Conservation (phyloP, 176 grass and related monocot genomes). For the Cenchrus americanus region DNA sequence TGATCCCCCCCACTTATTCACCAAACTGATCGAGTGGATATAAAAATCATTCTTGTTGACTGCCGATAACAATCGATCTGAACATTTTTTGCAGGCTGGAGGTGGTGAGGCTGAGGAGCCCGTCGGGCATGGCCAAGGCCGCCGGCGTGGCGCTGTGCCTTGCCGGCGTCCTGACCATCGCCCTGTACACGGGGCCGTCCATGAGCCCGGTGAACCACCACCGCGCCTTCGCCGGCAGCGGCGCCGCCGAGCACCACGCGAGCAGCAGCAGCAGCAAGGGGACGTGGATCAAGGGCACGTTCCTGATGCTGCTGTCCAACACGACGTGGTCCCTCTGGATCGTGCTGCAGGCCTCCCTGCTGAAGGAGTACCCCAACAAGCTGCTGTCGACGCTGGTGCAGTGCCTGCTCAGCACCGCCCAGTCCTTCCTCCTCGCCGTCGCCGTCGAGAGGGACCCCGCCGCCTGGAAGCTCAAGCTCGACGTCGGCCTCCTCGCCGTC, state of each 20-base stretch:
- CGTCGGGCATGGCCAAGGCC: constrained; percentile 50
- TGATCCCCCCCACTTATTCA: too few relatives aligned
- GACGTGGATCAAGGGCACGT: constrained; percentile 66
- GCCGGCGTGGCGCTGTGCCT: constrained; percentile 55
- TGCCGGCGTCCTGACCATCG: constrained; percentile 56
- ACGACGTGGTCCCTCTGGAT: constrained; percentile 71
- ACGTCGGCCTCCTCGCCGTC: constrained; percentile 57
- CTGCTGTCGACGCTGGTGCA: constrained; percentile 58
- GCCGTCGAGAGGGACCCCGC: constrained; percentile 51
- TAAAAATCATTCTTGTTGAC: not conserved
- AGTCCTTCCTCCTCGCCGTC: constrained; percentile 60
- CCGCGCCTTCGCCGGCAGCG: constrained; percentile 17
- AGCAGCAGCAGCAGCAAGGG: not conserved
- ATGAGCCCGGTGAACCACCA: constrained; percentile 62
- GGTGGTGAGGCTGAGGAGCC: constrained; percentile 42
- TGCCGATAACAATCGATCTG: not conserved
- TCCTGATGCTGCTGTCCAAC: constrained; percentile 52
- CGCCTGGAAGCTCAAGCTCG: constrained; percentile 65
- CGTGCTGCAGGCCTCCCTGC: constrained; percentile 61
- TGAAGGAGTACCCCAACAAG: constrained; percentile 84
- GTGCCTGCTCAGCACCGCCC: constrained; percentile 48
- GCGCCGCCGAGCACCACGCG: not conserved
- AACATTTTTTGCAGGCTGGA: constrained; percentile 46
- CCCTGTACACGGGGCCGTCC: constrained; percentile 67
- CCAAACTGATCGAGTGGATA: too few relatives aligned